A percentile compares a stretch with the other conserved stretches of the same genome.
Conservation (phyloP, 352 stramenopile species). For the Peronospora tabacina region DNA sequence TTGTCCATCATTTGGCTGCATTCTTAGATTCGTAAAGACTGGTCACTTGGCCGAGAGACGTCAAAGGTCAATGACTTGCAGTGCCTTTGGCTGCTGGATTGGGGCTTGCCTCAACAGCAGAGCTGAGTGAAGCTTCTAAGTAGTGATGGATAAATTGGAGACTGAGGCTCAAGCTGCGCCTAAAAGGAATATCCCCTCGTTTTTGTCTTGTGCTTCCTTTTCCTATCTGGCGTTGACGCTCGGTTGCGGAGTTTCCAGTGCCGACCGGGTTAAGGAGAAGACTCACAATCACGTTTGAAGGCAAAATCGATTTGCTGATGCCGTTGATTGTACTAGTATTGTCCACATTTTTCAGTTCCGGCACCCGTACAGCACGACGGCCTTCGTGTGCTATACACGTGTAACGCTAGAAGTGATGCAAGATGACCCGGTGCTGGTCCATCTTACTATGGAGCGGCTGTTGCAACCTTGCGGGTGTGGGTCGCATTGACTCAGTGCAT, state of each 20-base stretch:
- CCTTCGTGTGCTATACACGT: background rate
- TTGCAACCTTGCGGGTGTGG: slow-evolving; percentile 5
- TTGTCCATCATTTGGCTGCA: slow-evolving; percentile 27
- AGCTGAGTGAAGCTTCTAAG: slow-evolving; percentile 9
- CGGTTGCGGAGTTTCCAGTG: slow-evolving; percentile 24
- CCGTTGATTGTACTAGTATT: slow-evolving; percentile 21
- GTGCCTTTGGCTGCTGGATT: background rate
- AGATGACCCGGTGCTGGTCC: slow-evolving; percentile 10
- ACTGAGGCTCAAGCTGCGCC: slow-evolving; percentile 29
- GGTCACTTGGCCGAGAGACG: background rate
- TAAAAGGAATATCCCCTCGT: slow-evolving; percentile 21
- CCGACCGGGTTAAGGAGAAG: slow-evolving; percentile 28
- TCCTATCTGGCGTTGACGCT: slow-evolving; percentile 31
- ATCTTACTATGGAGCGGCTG: slow-evolving; percentile 18
- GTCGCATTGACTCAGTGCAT: slow-evolving; percentile 2
- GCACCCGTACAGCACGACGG: background rate
- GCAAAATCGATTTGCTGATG: slow-evolving; percentile 27
- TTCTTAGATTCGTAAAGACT: slow-evolving; percentile 35
- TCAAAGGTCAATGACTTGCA: background rate
- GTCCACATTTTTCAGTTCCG: background rate
- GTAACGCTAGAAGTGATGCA: background rate
- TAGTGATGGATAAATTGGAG: slow-evolving; percentile 33
- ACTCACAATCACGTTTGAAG: slow-evolving; percentile 21
- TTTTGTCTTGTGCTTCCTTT: slow-evolving; percentile 33
- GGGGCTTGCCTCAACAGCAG: slow-evolving; percentile 1